A percentile compares a stretch with the other conserved stretches of the same genome.
Conservation (phyloP, 768 basidiomycete species). For the Leccinum boreale region DNA sequence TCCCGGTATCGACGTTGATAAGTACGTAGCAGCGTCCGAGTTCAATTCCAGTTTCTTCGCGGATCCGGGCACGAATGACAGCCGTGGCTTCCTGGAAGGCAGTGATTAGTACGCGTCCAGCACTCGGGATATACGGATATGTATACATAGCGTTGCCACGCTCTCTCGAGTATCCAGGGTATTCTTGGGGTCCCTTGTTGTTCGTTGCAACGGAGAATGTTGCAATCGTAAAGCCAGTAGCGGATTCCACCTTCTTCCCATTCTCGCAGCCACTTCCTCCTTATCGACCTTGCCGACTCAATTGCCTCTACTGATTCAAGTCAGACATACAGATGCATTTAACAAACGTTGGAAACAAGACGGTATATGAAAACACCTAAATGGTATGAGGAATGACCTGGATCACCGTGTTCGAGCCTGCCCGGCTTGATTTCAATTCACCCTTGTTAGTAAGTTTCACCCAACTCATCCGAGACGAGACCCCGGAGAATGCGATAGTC, state of each 20-base stretch:
- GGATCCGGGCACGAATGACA: constrained; percentile 1
- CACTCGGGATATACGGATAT: no score
- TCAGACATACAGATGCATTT: neutral
- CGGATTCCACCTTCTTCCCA: constrained; percentile 19
- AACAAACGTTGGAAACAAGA: constrained; percentile 14
- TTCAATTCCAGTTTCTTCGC: constrained; percentile 35
- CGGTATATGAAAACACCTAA: constrained; percentile 37
- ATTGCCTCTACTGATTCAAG: constrained; percentile 9
- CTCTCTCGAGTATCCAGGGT: neutral
- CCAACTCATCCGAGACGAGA: constrained; percentile 37
- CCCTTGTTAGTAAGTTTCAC: constrained; percentile 51
- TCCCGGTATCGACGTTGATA: neutral
- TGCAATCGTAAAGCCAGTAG: constrained; percentile 1
- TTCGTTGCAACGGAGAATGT: constrained; percentile 14
- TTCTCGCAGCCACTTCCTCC: constrained; percentile 7
- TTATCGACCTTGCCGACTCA: constrained; percentile 12
- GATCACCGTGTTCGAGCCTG: neutral
- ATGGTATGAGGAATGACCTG: constrained; percentile 36
- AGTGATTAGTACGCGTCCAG: no score
- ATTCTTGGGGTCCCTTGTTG: constrained; percentile 10
- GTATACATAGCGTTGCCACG: neutral
- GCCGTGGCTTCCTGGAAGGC: no score
- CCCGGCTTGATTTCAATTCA: constrained; percentile 38
- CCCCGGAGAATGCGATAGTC: constrained; percentile 29
- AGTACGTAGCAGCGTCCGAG: constrained; percentile 10